Evolutionary conservation across 371 early-diverging fungal species (phyloP), one percentile per base, ranked within the genome.

Genomic region (Haplosporangium sp.): DNA sequence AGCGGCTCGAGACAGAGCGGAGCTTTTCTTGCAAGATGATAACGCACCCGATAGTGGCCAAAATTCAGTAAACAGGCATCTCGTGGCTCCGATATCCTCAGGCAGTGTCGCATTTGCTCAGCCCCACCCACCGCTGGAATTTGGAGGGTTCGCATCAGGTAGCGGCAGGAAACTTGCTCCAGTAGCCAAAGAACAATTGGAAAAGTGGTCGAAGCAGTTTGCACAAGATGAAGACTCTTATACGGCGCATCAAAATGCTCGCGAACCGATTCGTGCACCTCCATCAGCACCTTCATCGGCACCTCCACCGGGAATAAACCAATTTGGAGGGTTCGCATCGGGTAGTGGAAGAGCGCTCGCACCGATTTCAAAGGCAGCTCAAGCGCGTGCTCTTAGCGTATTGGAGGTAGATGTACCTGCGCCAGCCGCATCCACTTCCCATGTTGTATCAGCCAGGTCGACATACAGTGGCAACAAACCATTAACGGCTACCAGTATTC

Each of bases 331-430:
- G 5, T 75, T 75, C 38, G 43, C 66, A 8, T 64, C 67, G 1
- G 72, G 67, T n/a, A 43, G 42, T 12, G 71, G 72, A 6, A 71
- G 61, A 20, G 20, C 61, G 1, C 55, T 77, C 42, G 67, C 71
- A 10, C 72, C 72, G 0, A 52, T 77, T 10, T 77, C 77, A 8
- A 67, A 64, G 38, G 67, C 60, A 0, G 71, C 77, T 9, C 67
- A 64, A 46, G 64, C 54, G 0, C 72, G 57, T 18, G 77, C 77
- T 0, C 55, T 54, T 5, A 55, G 68, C 40, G 18, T 71, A 11
- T 42, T 77, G 29, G 72, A 77, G 40, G 23, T 77, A 47, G 65
- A 63, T 5, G 59, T 48, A 0, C 55, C 66, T 0, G 11, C 18
- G 1, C 38, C n/a, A 6, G 7, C n/a, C 14, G 10, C 13, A 6